A percentile compares a stretch with the other conserved stretches of the same genome.
Evolutionary conservation across 768 basidiomycete species (phyloP).

Genomic region (Hygrocybe punicea): DNA sequence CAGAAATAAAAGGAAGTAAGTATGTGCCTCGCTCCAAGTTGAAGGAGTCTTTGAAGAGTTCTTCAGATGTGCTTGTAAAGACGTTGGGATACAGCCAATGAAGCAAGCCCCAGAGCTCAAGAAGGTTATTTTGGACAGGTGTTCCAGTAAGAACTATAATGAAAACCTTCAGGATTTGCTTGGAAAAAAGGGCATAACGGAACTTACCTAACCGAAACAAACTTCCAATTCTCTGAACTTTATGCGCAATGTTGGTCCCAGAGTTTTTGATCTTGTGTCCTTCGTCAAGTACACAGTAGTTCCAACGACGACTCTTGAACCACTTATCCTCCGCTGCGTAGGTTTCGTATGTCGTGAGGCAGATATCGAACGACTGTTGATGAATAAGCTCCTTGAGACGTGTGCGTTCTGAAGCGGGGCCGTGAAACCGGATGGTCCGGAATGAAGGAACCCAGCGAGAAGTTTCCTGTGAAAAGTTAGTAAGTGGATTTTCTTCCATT

Average conservation of each 20-base stretch:
- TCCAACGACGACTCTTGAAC: slow-evolving; percentile 60
- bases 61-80: slow-evolving; percentile 48
- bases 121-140: slow-evolving; percentile 64
- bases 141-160: slow-evolving; percentile 64
- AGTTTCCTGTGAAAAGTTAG: slow-evolving; percentile 40
- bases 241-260: slow-evolving; percentile 50
- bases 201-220: slow-evolving; percentile 52
- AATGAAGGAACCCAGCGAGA: slow-evolving; percentile 54
- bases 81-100: slow-evolving; percentile 55
- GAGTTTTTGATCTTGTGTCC: slow-evolving; percentile 73
- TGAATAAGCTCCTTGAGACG: slow-evolving; percentile 49
- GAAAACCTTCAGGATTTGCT: not conserved
- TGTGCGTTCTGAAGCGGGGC: slow-evolving; percentile 48
- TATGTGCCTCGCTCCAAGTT: slow-evolving; percentile 53
- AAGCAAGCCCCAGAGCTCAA: slow-evolving; percentile 55
- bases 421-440: slow-evolving; percentile 59
- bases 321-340: slow-evolving; percentile 56
- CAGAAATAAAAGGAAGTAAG: slow-evolving; percentile 45
- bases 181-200: not conserved
- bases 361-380: slow-evolving; percentile 46
- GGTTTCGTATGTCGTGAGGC: slow-evolving; percentile 67
- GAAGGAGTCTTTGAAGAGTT: slow-evolving; percentile 51
- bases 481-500: no score
- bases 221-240: slow-evolving; percentile 54
- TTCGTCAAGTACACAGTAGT: slow-evolving; percentile 59